Base-by-base conservation (phyloP, 129 eudicot species). In the Flaveria robusta region DNA sequence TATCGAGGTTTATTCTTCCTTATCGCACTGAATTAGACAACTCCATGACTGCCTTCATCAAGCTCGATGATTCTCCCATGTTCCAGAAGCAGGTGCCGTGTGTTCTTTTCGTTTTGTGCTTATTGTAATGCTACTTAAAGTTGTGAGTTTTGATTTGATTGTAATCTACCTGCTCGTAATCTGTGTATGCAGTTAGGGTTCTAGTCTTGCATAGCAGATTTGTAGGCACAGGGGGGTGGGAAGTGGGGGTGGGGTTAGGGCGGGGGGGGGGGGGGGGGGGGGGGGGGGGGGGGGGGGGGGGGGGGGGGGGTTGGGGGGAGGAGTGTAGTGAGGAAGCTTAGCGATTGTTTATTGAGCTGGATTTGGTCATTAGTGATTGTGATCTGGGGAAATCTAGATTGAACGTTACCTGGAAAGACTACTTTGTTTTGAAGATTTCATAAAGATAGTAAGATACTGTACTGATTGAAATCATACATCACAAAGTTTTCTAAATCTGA, bases 21-120 rank as follows among this genome's bases (percentile, higher is more conserved):
- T 22, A 15, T 2, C 66, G 12, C 24, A 24, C 78, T 6, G 75
- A 56, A 51, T 12, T 7, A 9, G 37, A 66, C 71, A 42, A 13
- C 73, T 67, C 74, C 70, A 90, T 90, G 98, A 85, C 96, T 52
- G 74, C 97, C 46, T 93, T 91, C 71, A 87, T 91, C 77, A 92
- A 88, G 77, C 93, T 93, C 64, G 97, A 93, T 43, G 98, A 93
- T 84, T 93, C 98, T 0, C 98, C 98, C 0, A 88, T 89, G 96
- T 93, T 93, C 80, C 97, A 91, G 65, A 88, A 93, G 65, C 97
- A 93, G 97, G 98, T 87, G 13, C 60, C 49, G 11, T 19, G 9
- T 22, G 0, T 20, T 19, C 5, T 49, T 31, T 47, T 64, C 23
- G 31, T 47, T 9, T 31, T 66, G 0, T 34, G 34, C 5, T 65